Base-by-base conservation (phyloP, 2,329 filamentous ascomycete species). In the Cucurbitaria berberidis region DNA sequence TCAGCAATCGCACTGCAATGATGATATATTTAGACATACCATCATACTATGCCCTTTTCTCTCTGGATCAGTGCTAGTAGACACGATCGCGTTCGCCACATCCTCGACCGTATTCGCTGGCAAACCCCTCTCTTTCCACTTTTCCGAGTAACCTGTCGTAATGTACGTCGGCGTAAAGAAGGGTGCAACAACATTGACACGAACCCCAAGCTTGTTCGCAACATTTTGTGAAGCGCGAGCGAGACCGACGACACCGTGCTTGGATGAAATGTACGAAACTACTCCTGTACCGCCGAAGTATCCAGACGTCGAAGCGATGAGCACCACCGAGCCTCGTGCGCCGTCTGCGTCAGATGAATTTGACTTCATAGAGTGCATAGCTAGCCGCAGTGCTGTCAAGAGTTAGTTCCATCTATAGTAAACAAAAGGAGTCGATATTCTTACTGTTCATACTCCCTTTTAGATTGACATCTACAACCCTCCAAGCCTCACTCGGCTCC, bases 121-220 rank as follows among this genome's bases (percentile, higher is more conserved):
- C 41, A 81, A 63, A 0, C 74, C 74, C 18, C 69, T 64, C 18
- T 70, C 65, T 19, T 64, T 62, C 78, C 78, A 81, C 21, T 60
- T 51, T 8, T 71, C 60, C 1, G 70, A 66, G 48, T 79, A 76
- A 1, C 74, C 70, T 13, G 67, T 68, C 0, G 79, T 76, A 16
- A 81, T 75, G 38, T 76, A 71, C 13, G 79, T 81, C 3, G 78
- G 76, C 0, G 79, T 81, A 10, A 80, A 73, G 64, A 79, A 82
- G 1, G 80, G 79, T 8, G 78, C 80, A n/a, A 82, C 68, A 4
- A 75, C 77, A 57, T 81, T 81, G 16, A 77, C 70, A 11, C 78
- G 65, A 3, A 81, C 71, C 13, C 67, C 63, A 21, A 75, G 67
- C 38, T 70, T 59, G 2, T 63, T 55, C 1, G 78, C 75, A 11